phyloP scores from a whole-genome alignment of 2,329 filamentous ascomycete genomes.

The Rachicladosporium sp. region DNA sequence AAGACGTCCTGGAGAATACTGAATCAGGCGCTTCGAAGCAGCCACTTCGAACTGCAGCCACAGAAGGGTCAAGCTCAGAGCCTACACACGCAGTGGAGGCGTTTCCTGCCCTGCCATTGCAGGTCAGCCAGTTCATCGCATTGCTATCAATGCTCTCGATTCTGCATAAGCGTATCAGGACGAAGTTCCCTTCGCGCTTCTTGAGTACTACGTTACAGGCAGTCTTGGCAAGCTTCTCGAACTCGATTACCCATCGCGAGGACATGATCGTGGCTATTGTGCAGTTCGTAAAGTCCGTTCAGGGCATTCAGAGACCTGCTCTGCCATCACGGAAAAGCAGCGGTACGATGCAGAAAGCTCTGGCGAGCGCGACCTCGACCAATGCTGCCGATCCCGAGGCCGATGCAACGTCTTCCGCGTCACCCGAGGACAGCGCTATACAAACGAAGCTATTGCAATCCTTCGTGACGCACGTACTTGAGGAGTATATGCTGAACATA shows the following conservation, averaged over 20 bases:
- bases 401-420: slow-evolving; percentile 19
- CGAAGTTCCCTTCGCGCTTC: slow-evolving; percentile 67
- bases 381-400: slow-evolving; percentile 46
- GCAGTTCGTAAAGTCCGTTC: slow-evolving; percentile 57
- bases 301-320: slow-evolving; percentile 54
- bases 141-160: slow-evolving; percentile 61
- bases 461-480: slow-evolving; percentile 66
- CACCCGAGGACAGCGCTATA: slow-evolving; percentile 45
- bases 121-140: slow-evolving; percentile 49
- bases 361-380: too few relatives aligned
- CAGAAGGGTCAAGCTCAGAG: neutral
- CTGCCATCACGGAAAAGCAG: slow-evolving; percentile 46
- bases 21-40: slow-evolving; percentile 9
- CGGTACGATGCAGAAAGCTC: slow-evolving; percentile 14
- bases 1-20: slow-evolving; percentile 32
- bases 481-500: slow-evolving; percentile 55
- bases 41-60: slow-evolving; percentile 17
- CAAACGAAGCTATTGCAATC: slow-evolving; percentile 56
- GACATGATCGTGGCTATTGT: slow-evolving; percentile 60
- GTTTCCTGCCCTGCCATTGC: slow-evolving; percentile 25
- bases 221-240: slow-evolving; percentile 53
- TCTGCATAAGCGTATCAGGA: slow-evolving; percentile 61
- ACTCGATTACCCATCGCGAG: slow-evolving; percentile 41
- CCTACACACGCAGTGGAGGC: slow-evolving; percentile 10
- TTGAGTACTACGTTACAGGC: slow-evolving; percentile 67